Evolutionary conservation across 2,329 filamentous ascomycete genomes (phyloP), one percentile per base, ranked within the genome.

Genomic region (Verticillium nonalfalfae): DNA sequence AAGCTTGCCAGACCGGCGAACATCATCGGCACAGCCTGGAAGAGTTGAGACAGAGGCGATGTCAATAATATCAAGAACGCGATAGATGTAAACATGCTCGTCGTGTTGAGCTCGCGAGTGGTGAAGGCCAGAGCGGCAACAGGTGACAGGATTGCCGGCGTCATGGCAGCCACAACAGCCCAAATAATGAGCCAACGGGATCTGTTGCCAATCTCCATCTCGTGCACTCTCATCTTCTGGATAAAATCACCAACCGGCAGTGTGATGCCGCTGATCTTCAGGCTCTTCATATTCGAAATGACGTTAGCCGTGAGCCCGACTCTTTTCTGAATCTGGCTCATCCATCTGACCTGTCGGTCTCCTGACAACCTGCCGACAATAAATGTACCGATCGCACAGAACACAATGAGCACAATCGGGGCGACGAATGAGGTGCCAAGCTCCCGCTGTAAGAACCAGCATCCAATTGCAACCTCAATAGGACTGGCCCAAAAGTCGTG

Each of bases 401-500:
- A 31, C 1, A 65, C 40, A 2, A 75, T 68, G 2, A 75, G 63
- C 4, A 70, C 61, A 33, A 75, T 65, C 1, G 75, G 71, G 0
- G 71, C 72, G 2, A 70, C 59, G 35, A 74, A 76, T 0, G 72
- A 70, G 0, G 64, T 26, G 0, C 74, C 74, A 0, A 76, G 65
- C 39, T 72, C 66, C 1, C 64, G 62, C 5, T 73, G 66, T 1
- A 77, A 62, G 15, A 77, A 61, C 69, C 70, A 76, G 34, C 67
- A 67, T 0, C 72, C 72, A 1, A 77, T 61, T 0, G 63, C 70
- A 0, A 74, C 69, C 57, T 77, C 68, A 15, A 75, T 62, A 1
- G 64, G 39, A 56, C 68, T 71, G 4, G 73, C 71, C 75, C 75
- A 77, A 11, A 72, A 68, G 13, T 75, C 71, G 60, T 77, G 74